phyloP scores from a whole-genome alignment of 1,139 yeast genomes.

The Nakaseomyces sp. region DNA sequence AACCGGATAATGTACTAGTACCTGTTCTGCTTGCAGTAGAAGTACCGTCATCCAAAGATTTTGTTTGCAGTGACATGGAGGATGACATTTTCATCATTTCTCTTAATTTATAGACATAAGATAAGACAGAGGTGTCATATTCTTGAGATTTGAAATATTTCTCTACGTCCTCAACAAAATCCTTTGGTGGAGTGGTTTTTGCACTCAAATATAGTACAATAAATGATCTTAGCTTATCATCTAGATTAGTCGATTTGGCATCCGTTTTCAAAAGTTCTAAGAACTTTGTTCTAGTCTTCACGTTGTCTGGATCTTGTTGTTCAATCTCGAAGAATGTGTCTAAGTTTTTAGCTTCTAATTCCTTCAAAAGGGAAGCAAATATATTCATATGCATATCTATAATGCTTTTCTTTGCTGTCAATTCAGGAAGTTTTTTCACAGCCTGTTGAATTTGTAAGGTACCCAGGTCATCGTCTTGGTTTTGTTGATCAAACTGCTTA shows the following conservation, averaged over 20 bases:
- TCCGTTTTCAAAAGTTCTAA: constrained; percentile 43
- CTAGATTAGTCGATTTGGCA: constrained; percentile 40
- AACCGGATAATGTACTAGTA: constrained; percentile 56
- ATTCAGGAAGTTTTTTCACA: constrained; percentile 83
- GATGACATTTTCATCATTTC: constrained; percentile 51
- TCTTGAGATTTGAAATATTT: constrained; percentile 46
- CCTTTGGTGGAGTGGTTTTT: constrained; percentile 46
- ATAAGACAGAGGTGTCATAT: constrained; percentile 55
- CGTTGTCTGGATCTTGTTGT: constrained; percentile 66
- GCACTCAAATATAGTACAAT: constrained; percentile 54
- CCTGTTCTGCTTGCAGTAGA: constrained; percentile 16
- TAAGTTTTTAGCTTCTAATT: constrained; percentile 73
- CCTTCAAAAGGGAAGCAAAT: constrained; percentile 72
- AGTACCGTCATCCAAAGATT: constrained; percentile 26
- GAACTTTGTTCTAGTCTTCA: constrained; percentile 53
- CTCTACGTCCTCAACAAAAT: constrained; percentile 61
- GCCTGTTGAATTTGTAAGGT: constrained; percentile 80
- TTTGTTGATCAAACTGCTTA: constrained; percentile 40
- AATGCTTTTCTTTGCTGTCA: constrained; percentile 78
- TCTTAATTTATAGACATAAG: constrained; percentile 70
- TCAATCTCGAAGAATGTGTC: constrained; percentile 92
- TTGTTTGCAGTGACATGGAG: constrained; percentile 27
- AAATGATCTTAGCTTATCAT: constrained; percentile 82
- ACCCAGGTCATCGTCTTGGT: constrained; percentile 38
- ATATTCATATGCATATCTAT: constrained; percentile 97